phyloP scores from a whole-genome alignment of 257 asterid genomes.

The Leonotis leonurus region DNA sequence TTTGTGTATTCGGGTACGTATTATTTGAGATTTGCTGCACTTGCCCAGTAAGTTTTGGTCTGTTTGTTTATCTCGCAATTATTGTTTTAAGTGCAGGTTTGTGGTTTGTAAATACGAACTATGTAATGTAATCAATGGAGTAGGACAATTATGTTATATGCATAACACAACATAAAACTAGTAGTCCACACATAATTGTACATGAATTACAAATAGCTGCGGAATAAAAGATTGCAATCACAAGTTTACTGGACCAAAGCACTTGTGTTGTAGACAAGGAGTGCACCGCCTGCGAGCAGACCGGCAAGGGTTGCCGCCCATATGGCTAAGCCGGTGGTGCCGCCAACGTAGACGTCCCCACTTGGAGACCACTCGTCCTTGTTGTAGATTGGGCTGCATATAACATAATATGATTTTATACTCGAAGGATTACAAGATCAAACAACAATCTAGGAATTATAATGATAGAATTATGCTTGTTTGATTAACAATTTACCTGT shows the following conservation, averaged over 20 bases:
- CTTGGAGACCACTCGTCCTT: slow-evolving; percentile 65
- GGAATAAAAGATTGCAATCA: no score
- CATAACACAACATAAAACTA: not conserved
- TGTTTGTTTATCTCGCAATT: not conserved
- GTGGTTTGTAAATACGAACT: no score
- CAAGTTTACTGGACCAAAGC: slow-evolving; percentile 85
- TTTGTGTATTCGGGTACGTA: no score
- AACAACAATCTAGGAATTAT: no score
- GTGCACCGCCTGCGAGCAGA: slow-evolving; percentile 88
- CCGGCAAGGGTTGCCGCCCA: slow-evolving; percentile 83
- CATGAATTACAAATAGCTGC: not conserved
- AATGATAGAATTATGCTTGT: no score
- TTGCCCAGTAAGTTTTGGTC: not conserved
- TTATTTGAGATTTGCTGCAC: no score
- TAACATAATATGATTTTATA: no score
- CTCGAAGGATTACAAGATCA: no score
- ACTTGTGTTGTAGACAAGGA: slow-evolving; percentile 95
- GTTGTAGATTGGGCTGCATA: slow-evolving; percentile 74
- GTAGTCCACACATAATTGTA: not conserved
- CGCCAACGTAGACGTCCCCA: slow-evolving; percentile 90
- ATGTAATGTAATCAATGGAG: not conserved
- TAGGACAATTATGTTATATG: not conserved
- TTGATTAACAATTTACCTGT: no score
- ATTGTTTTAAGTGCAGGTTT: not conserved
- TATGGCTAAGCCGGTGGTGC: slow-evolving; percentile 77